Base-by-base conservation (phyloP, 2,329 filamentous ascomycete genomes). In the Talaromyces sp. region DNA sequence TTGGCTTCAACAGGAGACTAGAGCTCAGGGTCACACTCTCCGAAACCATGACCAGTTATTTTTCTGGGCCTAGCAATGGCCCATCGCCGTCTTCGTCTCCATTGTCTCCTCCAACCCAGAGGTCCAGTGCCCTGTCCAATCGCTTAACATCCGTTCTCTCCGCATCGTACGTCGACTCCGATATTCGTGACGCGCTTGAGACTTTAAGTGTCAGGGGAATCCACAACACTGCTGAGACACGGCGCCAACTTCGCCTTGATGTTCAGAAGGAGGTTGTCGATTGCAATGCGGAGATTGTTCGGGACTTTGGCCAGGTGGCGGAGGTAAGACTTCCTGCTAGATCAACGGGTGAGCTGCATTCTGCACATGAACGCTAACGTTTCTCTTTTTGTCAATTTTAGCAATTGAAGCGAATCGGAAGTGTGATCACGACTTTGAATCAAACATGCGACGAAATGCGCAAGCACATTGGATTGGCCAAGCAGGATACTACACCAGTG, bases 201-300 rank as follows among this genome's bases (percentile, higher is more conserved):
- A 84, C 94, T 1, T 77, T 97, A 17, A 93, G 97, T 72, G 77
- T 84, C 45, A 83, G 89, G 32, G 81, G 81, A 1, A 72, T 91
- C 13, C 77, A 82, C 50, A 97, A 96, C 68, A 90, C 85, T 11
- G 81, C 89, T 9, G 89, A 92, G 60, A 88, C 86, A 2, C 83
- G 94, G 47, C 85, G 93, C 5, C 87, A 90, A 53, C 75, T 97
- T 14, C 86, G 92, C 14, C 75, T 96, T 1, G 86, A 95, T 68
- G 81, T 96, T 1, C 91, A 97, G 69, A 93, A 89, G 70, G 92
- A 97, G 68, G 89, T 97, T 33, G 92, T 97, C 51, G 85, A 93
- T 60, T 91, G 89, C 74, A 97, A 97, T 83, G 91, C 89, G 45
- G 85, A 90, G 59, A 89, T 97, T 58, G 85, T 97, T 53, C 80